Conservation (phyloP, 179 eudicot genomes). For the Actinidia arguta region DNA sequence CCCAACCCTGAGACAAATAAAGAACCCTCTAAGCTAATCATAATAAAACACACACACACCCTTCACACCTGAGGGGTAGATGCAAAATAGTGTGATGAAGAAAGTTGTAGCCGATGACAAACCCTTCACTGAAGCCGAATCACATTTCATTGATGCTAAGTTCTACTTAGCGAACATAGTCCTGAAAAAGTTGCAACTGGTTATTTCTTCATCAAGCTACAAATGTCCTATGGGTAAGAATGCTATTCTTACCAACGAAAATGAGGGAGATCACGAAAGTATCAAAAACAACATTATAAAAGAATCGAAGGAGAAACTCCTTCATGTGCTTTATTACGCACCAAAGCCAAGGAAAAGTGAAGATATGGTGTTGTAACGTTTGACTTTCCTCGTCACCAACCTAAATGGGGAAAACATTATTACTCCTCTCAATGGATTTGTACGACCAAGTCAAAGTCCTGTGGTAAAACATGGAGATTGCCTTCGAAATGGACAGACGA, state of each 20-base stretch:
- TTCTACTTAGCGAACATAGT: not conserved
- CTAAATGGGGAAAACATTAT: not conserved
- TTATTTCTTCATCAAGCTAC: not conserved
- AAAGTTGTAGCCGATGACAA: not conserved
- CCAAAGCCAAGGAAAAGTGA: not conserved
- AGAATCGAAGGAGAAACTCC: not conserved
- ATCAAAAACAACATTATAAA: not conserved
- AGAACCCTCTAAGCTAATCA: too few species aligned
- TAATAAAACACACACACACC: too few species aligned
- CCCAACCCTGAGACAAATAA: too few species aligned
- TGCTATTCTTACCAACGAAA: not conserved
- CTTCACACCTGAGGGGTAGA: too few species aligned
- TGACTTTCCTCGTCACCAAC: not conserved
- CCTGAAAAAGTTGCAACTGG: not conserved
- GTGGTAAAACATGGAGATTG: not conserved
- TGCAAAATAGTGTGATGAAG: not conserved
- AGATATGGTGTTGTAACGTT: not conserved
- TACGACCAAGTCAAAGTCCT: not conserved
- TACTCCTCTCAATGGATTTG: not conserved
- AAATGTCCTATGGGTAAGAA: not conserved
- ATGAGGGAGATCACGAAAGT: not conserved
- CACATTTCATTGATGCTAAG: not conserved
- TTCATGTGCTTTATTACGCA: not conserved
- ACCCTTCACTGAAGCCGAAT: not conserved
- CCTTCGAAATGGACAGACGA: not conserved